Conservation (phyloP, 2,329 filamentous ascomycete species). For the Calonectria pseudoturangicola region DNA sequence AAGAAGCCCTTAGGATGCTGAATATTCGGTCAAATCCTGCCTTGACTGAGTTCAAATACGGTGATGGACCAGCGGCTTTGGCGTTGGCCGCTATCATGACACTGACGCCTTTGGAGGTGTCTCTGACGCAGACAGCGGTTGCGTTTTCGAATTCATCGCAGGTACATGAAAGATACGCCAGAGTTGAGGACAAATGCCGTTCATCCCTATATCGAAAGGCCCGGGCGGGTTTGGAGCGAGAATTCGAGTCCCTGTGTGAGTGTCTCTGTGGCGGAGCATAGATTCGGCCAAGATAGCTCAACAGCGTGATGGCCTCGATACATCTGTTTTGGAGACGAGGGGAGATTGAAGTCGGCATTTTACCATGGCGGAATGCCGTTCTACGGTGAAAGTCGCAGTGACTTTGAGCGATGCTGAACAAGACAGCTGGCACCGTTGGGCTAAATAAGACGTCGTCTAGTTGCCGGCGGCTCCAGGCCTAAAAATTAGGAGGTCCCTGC, state of each 20-base stretch:
- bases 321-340: constrained; percentile 21
- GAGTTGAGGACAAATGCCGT: constrained; percentile 35
- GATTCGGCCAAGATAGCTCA: constrained; percentile 39
- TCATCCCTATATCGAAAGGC: constrained; percentile 44
- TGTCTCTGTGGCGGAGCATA: constrained; percentile 20
- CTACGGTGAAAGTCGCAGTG: background rate
- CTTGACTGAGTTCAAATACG: constrained; percentile 43
- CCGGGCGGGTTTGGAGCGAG: background rate
- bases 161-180: constrained; percentile 49
- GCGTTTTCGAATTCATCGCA: constrained; percentile 33
- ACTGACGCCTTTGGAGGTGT: constrained; percentile 28
- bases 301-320: constrained; percentile 45
- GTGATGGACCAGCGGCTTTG: constrained; percentile 8
- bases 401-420: background rate
- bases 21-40: constrained; percentile 45
- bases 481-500: background rate
- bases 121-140: constrained; percentile 48
- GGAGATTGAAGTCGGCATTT: constrained; percentile 2
- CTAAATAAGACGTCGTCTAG: background rate
- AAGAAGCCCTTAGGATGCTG: constrained; percentile 20
- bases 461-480: background rate
- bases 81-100: constrained; percentile 51
- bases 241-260: background rate
- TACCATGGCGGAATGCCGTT: background rate
- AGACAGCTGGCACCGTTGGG: background rate